Evolutionary conservation across 2,329 filamentous ascomycete species (phyloP), one percentile per base, ranked within the genome.

Genomic region (Cercospora janseana): DNA sequence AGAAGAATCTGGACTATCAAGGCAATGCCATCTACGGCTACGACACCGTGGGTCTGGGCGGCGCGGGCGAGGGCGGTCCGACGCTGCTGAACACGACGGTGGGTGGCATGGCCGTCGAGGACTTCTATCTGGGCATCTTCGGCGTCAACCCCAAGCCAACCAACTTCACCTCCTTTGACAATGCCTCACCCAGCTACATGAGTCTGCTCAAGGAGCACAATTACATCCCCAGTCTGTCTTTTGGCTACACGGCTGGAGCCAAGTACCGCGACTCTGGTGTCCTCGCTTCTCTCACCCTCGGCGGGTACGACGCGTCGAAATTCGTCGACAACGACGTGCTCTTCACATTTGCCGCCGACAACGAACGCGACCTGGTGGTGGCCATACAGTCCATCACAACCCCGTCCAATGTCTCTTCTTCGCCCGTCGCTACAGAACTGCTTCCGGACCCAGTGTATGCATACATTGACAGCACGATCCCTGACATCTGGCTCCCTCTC

Each of bases 171-270:
- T 78, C 50, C 71, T 78, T 65, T 69, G 78, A 58, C 71, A 79
- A 60, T 69, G 79, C 50, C 62, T 83, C 62, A 70, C 79, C 58
- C 68, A 83, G 62, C 70, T 85, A 70, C 56, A 70, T 76, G 64
- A 68, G 67, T 1, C 56, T 61, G 44, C 78, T 86, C 34, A 78
- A 82, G 62, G 68, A 75, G 8, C 74, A 78, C 49, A 78, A 79
- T 6, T 72, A 70, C 50, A 86, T 89, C 40, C 82, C 85, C 1
- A 88, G 86, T 64, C 75, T 87, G 55, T 87, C 83, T 32, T 89
- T 86, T 64, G 85, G 83, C 44, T 90, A 84, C 65, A 89, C 86
- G 3, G 86, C 86, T 31, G 87, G 87, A 12, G 85, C 85, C n/a
- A 78, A 78, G 54, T 89, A 89, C 62, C 77, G 83, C 2, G 54